Conservation (phyloP, 1,284 basidiomycete genomes). For the Malassezia yamatoensis region DNA sequence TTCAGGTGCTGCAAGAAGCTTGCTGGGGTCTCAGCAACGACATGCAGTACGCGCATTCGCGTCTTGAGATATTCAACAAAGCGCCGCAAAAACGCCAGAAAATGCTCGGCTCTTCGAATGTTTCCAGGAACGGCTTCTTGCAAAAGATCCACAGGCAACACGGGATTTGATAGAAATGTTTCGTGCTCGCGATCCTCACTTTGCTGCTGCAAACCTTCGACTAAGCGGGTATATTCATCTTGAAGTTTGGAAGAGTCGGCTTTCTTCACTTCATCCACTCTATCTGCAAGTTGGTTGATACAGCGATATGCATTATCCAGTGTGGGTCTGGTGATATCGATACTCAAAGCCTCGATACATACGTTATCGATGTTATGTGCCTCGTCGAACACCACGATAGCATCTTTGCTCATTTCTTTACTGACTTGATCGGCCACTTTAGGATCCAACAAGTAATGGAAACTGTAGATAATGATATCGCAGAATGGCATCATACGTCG, state of each 20-base stretch:
- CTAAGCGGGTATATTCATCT: slow-evolving; percentile 92
- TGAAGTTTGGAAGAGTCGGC: slow-evolving; percentile 89
- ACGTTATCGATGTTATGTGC: slow-evolving; percentile 96
- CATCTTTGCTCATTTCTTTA: slow-evolving; percentile 90
- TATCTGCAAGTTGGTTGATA: slow-evolving; percentile 74
- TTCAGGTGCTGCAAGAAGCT: slow-evolving; percentile 97
- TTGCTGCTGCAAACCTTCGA: slow-evolving; percentile 72
- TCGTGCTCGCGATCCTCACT: slow-evolving; percentile 61
- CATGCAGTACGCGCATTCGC: slow-evolving; percentile 93
- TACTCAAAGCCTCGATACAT: slow-evolving; percentile 94
- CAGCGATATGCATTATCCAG: slow-evolving; percentile 86
- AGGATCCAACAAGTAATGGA: slow-evolving; percentile 95
- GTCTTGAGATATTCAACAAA: slow-evolving; percentile 99
- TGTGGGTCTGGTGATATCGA: slow-evolving; percentile 97
- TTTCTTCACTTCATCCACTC: slow-evolving; percentile 92
- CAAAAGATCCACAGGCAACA: slow-evolving; percentile 85
- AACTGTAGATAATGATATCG: slow-evolving; percentile 95
- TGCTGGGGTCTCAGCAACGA: slow-evolving; percentile 97
- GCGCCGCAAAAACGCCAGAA: slow-evolving; percentile 92
- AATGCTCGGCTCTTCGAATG: slow-evolving; percentile 96
- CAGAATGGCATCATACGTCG: slow-evolving; percentile 95
- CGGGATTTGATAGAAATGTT: slow-evolving; percentile 72
- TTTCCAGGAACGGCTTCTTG: slow-evolving; percentile 95
- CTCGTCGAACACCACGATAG: slow-evolving; percentile 98
- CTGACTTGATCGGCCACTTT: slow-evolving; percentile 99